A percentile compares a stretch with the other conserved stretches of the same genome.
Conservation (phyloP, 768 basidiomycete species). For the Lactifluus subvellereus region DNA sequence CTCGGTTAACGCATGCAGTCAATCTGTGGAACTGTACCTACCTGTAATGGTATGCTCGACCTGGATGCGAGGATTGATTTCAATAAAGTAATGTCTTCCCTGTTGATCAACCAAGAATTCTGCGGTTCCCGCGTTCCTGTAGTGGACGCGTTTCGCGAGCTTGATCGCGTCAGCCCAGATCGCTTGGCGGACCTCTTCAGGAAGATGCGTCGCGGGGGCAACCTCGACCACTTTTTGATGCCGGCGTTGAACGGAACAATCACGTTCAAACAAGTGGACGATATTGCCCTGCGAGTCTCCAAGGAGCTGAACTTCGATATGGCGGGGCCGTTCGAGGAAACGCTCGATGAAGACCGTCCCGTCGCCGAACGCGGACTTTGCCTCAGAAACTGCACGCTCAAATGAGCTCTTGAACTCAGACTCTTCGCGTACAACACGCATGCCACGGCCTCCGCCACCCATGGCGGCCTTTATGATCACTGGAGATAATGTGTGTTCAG, state of each 20-base stretch:
- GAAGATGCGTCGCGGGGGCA: constrained; percentile 90
- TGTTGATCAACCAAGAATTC: constrained; percentile 98
- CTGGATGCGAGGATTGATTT: constrained; percentile 99
- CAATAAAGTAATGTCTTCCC: constrained; percentile 98
- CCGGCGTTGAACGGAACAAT: constrained; percentile 95
- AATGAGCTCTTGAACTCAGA: constrained; percentile 86
- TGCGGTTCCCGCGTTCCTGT: constrained; percentile 95
- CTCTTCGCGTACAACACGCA: constrained; percentile 96
- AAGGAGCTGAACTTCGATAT: constrained; percentile 95
- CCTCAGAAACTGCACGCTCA: constrained; percentile 89
- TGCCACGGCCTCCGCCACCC: constrained; percentile 98
- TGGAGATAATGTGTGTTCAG: constrained; percentile 27
- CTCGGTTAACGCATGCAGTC: constrained; percentile 4
- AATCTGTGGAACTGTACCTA: constrained; percentile 31
- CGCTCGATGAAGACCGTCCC: constrained; percentile 99
- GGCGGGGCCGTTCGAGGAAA: constrained; percentile 91
- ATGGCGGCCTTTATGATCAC: constrained; percentile 99
- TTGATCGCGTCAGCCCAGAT: constrained; percentile 91
- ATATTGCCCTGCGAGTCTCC: constrained; percentile 91
- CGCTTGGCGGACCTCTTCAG: constrained; percentile 84
- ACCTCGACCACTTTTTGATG: constrained; percentile 99
- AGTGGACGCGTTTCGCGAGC: constrained; percentile 87
- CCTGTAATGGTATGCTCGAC: constrained; percentile 99
- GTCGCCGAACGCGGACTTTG: constrained; percentile 95
- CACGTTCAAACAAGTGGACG: constrained; percentile 97